A percentile compares a stretch with the other conserved stretches of the same genome.
phyloP scores from a whole-genome alignment of 1,139 yeast species.

The Arxiozyma slooffiae region DNA sequence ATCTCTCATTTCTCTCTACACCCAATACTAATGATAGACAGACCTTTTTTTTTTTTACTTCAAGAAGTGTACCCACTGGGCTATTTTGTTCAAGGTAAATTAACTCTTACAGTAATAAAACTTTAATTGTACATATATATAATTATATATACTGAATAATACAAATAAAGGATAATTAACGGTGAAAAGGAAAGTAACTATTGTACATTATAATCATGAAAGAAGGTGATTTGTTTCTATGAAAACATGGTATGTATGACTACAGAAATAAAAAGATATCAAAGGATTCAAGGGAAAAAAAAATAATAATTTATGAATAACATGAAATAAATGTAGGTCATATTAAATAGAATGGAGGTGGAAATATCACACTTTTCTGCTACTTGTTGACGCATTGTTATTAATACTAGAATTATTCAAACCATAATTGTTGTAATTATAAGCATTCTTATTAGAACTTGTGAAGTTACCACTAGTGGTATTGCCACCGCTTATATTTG shows the following conservation, averaged over 20 bases:
- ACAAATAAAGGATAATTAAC: neutral
- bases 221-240: neutral
- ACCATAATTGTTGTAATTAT: neutral
- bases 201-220: neutral
- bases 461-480: neutral
- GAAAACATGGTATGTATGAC: neutral
- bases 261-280: too few species aligned
- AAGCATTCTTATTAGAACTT: neutral
- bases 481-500: neutral
- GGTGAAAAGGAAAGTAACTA: neutral
- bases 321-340: neutral
- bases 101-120: neutral
- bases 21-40: too few species aligned
- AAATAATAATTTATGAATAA: neutral
- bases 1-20: too few species aligned
- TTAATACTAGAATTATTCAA: neutral
- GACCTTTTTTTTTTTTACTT: too few species aligned
- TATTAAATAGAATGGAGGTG: neutral
- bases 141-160: too few species aligned
- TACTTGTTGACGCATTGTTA: conserved; percentile 9
- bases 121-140: neutral
- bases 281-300: too few species aligned
- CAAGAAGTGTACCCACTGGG: neutral
- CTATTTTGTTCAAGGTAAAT: too few species aligned
- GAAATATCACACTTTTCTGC: conserved; percentile 21